Conservation (phyloP, 2,329 filamentous ascomycete species). For the Exserohilum turcica region DNA sequence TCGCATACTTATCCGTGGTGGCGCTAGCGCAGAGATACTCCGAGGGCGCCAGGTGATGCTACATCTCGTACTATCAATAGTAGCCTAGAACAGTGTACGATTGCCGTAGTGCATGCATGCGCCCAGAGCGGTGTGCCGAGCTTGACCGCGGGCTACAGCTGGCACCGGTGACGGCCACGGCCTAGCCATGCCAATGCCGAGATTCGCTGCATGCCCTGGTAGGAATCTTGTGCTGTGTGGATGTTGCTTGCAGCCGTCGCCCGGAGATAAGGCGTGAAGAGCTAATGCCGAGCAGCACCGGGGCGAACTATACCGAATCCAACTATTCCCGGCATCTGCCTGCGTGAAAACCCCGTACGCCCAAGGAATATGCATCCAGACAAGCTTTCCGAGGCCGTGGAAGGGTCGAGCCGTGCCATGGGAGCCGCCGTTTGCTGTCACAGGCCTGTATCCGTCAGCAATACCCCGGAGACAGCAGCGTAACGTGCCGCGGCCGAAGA, state of each 20-base stretch:
- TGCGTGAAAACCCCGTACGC: background rate
- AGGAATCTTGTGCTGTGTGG: background rate
- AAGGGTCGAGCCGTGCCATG: too few species aligned
- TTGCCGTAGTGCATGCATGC: background rate
- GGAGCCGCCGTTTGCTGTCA: background rate
- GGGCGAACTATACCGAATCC: background rate
- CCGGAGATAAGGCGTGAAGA: constrained; percentile 4
- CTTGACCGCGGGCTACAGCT: background rate
- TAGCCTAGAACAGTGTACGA: background rate
- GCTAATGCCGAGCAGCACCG: background rate
- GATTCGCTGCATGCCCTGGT: background rate
- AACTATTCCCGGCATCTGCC: background rate
- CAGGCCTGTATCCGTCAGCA: background rate
- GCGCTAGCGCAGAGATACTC: constrained; percentile 11
- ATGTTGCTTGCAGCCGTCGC: background rate
- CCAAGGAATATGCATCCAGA: background rate
- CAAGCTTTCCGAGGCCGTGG: background rate
- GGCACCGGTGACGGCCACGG: background rate
- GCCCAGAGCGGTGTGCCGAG: background rate
- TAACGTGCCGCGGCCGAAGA: too few species aligned
- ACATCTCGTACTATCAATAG: background rate
- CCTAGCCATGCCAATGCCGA: background rate
- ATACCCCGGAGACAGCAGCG: too few species aligned
- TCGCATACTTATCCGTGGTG: constrained; percentile 4
- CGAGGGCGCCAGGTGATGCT: constrained; percentile 1